phyloP scores from a whole-genome alignment of 1,139 yeast species.

The Zygosaccharomyces sapae region DNA sequence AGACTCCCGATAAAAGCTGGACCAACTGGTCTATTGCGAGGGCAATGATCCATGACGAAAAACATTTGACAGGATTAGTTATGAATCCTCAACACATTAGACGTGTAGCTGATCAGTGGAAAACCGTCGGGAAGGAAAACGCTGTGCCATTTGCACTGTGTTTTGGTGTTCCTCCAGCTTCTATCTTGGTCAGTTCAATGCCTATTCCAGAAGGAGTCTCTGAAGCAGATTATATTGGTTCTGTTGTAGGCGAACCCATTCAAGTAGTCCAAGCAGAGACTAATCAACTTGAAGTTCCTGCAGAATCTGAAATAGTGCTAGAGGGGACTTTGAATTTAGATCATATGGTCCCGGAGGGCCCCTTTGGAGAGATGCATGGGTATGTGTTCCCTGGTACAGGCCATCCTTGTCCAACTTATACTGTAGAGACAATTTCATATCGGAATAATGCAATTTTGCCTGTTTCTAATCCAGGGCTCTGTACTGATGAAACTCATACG shows the following conservation, averaged over 20 bases:
- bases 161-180: constrained; percentile 33
- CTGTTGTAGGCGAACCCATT: constrained; percentile 24
- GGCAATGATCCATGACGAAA: constrained; percentile 24
- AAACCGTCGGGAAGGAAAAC: constrained; percentile 19
- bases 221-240: constrained; percentile 27
- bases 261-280: constrained; percentile 24
- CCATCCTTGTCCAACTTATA: constrained; percentile 26
- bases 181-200: constrained; percentile 26
- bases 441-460: constrained; percentile 27
- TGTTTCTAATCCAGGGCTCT: constrained; percentile 26
- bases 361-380: constrained; percentile 32
- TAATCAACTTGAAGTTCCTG: constrained; percentile 24
- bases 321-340: constrained; percentile 25
- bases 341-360: constrained; percentile 21
- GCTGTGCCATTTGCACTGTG: constrained; percentile 24
- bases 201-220: constrained; percentile 28
- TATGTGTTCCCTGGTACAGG: constrained; percentile 23
- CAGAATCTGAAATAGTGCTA: constrained; percentile 26
- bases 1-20: constrained; percentile 28
- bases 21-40: constrained; percentile 31
- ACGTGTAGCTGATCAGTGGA: constrained; percentile 25
- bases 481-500: constrained; percentile 29
- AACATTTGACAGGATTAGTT: constrained; percentile 25
- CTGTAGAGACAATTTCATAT: constrained; percentile 22
- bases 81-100: constrained; percentile 28